A percentile compares a stretch with the other conserved stretches of the same genome.
Conservation (phyloP, 805 yeast species). For the Debaryomyces castellii region DNA sequence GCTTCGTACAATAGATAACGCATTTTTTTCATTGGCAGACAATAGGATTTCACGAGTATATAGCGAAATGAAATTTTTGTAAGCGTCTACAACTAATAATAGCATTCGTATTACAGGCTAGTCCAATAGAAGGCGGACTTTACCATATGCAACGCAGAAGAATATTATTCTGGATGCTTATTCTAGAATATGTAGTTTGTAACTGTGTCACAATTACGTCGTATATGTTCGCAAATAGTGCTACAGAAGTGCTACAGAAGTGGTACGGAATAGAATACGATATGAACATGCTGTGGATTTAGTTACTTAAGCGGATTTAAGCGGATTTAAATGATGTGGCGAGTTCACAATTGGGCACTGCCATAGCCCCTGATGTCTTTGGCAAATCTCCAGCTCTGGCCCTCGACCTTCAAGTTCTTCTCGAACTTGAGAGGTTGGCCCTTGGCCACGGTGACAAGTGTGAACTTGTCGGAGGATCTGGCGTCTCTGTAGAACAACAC, state of each 20-base stretch:
- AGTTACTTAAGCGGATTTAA: not conserved
- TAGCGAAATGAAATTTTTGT: too few species aligned
- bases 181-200: too few species aligned
- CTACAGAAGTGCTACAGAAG: too few species aligned
- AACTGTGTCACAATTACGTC: too few species aligned
- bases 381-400: conserved; percentile 90
- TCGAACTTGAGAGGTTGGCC: conserved; percentile 58
- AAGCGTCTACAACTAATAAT: not conserved
- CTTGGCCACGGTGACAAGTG: conserved; percentile 72
- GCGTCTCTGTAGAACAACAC: conserved; percentile 96
- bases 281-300: not conserved
- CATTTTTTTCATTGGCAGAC: not conserved
- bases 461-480: conserved; percentile 82
- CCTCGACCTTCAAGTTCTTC: conserved; percentile 63
- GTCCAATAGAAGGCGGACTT: too few species aligned
- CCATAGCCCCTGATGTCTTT: conserved; percentile 89
- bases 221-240: too few species aligned
- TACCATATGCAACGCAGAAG: too few species aligned
- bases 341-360: conserved; percentile 44
- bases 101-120: not conserved
- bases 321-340: too few species aligned
- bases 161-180: too few species aligned
- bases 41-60: too few species aligned
- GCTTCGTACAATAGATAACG: not conserved
- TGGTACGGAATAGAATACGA: too few species aligned